Percentiles rank a stretch among this genome's conserved stretches.
Conservation (phyloP, 176 grass and related monocot genomes). For the Oryza brachyantha region DNA sequence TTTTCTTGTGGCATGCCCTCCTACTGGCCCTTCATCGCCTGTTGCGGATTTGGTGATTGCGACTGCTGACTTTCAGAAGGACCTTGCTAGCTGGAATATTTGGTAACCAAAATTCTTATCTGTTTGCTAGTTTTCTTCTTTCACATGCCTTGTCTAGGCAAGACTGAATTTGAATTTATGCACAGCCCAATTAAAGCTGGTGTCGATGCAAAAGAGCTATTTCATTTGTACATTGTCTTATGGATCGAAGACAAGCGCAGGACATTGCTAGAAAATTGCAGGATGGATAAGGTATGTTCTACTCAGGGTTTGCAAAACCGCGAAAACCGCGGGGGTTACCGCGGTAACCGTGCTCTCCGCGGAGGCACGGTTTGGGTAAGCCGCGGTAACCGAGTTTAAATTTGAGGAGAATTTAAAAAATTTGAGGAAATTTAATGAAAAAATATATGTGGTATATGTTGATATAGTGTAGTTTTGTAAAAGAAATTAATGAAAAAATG, state of each 20-base stretch:
- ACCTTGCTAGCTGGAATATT: slow-evolving; percentile 92
- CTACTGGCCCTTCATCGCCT: slow-evolving; percentile 75
- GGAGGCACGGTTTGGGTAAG: no score
- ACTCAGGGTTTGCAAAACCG: no score
- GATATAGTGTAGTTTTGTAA: no score
- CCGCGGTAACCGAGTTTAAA: no score
- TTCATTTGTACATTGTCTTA: slow-evolving; percentile 94
- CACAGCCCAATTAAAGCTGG: slow-evolving; percentile 75
- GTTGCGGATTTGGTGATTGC: slow-evolving; percentile 92
- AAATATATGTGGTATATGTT: no score
- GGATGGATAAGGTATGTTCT: slow-evolving; percentile 70
- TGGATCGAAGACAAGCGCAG: slow-evolving; percentile 98
- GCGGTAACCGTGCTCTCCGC: no score
- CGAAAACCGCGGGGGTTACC: no score
- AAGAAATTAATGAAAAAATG: no score
- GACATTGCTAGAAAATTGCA: slow-evolving; percentile 83
- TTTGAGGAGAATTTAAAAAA: no score
- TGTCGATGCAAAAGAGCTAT: slow-evolving; percentile 98
- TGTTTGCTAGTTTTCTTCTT: slow-evolving; percentile 13
- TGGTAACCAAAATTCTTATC: slow-evolving; percentile 45
- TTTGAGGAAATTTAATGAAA: no score
- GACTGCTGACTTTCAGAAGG: slow-evolving; percentile 92
- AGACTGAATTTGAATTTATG: slow-evolving; percentile 29
- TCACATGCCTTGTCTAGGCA: not conserved
- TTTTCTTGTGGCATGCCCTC: slow-evolving; percentile 91